Base-by-base conservation (phyloP, 371 early-diverging fungal genomes). In the Syncephalis fuscata region DNA sequence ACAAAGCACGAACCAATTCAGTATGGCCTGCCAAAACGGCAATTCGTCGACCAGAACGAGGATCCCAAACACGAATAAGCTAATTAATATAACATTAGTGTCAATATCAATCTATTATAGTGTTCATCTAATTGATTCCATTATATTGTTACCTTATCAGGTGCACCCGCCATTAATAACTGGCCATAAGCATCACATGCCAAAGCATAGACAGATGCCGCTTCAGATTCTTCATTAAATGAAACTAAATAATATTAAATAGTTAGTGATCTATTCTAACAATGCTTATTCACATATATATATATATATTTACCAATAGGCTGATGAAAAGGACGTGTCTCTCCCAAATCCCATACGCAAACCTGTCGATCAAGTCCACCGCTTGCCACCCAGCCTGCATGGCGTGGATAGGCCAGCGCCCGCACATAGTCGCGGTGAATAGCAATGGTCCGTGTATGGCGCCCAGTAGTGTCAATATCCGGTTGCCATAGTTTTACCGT, bases 311-410 rank as follows among this genome's bases (percentile, higher is more conserved):
- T 7, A 32, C 32, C 32, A 32, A 32, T 32, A 32, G 32, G 32
- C 11, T 32, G 32, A 7, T 32, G 32, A 10, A 55, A 47, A 15
- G 53, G 54, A 20, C 78, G 61, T 21, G 65, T 61, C 55, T 80
- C 72, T 32, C 59, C 62, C 37, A 92, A 61, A 62, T 94, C 92
- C 97, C 97, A 96, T 23, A 94, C 62, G 40, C 74, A 68, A 40
- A 93, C 85, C 41, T 69, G 69, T 50, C 82, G 75, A 62, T 97
- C 98, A 14, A 92, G 66, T n/a, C 98, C 95, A 25, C 84, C 95
- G 46, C 87, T 88, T 2, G 88, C 88, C 2, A 93, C 76, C 81
- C 81, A 85, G 19, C 74, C 73, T n/a, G 72, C 67, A 7, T 68
- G 62, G 9, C 65, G 60, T 4, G 83, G 78, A 60, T 78, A 75